A percentile compares a stretch with the other conserved stretches of the same genome.
phyloP scores from a whole-genome alignment of 2,329 filamentous ascomycete species.

The Macrophomina pseudophaseolina region DNA sequence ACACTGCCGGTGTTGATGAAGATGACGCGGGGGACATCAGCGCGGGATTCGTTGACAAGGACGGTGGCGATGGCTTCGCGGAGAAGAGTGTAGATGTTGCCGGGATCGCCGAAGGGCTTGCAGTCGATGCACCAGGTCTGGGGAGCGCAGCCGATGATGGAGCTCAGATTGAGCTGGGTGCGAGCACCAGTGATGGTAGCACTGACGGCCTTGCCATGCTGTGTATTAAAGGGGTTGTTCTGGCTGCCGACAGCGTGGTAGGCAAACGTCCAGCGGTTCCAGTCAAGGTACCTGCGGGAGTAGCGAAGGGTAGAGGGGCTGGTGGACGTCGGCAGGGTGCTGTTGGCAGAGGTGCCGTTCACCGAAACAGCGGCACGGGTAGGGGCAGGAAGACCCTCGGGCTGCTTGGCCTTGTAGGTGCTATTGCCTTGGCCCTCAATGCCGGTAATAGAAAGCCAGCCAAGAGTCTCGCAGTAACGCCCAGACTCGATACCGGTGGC shows the following conservation, averaged over 20 bases:
- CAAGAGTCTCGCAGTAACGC: constrained; percentile 71
- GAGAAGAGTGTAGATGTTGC: constrained; percentile 62
- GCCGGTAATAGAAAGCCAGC: constrained; percentile 69
- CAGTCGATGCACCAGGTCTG: constrained; percentile 64
- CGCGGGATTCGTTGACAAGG: constrained; percentile 60
- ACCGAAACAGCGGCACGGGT: constrained; percentile 39
- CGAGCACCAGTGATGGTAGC: constrained; percentile 58
- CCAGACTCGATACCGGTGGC: constrained; percentile 66
- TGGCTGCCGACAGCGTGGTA: constrained; percentile 64
- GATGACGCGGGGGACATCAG: constrained; percentile 59
- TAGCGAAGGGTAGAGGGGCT: constrained; percentile 49
- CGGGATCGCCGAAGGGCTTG: constrained; percentile 57
- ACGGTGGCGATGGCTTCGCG: constrained; percentile 56
- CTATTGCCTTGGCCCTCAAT: constrained; percentile 49
- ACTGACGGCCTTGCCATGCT: constrained; percentile 54
- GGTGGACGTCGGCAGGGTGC: constrained; percentile 43
- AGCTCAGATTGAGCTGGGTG: constrained; percentile 60
- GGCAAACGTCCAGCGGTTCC: constrained; percentile 69
- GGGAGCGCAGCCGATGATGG: constrained; percentile 65
- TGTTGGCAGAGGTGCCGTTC: constrained; percentile 33
- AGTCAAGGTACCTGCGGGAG: constrained; percentile 68
- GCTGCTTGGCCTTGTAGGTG: constrained; percentile 49
- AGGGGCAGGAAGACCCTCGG: constrained; percentile 51
- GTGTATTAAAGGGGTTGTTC: constrained; percentile 53
- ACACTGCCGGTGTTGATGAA: constrained; percentile 66